Evolutionary conservation across 257 asterid genomes (phyloP), one percentile per base, ranked within the genome.

Genomic region (Henckelia pumila): DNA sequence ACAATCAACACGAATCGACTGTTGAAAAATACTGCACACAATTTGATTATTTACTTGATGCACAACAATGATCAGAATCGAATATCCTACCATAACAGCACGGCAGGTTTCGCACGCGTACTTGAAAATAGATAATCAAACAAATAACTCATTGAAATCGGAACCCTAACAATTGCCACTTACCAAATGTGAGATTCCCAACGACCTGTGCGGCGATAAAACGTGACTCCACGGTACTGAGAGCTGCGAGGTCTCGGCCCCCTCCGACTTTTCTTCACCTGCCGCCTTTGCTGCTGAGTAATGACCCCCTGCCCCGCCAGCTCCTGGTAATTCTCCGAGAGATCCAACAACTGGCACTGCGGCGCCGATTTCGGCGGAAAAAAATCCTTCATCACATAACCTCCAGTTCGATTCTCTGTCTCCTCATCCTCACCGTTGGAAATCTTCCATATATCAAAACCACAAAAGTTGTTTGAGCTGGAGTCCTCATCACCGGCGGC

Each of bases 131-230:
- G 13, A 59, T 22, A n/a, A 21, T 14, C 6, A 53, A 32, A 10
- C 8, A 21, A 16, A 33, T 35, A 20, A 7, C 11, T 11, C 26
- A 19, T 23, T 11, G n/a, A 47, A 16, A 17, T 17, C 17, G 21
- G 55, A 7, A 13, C 32, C 22, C 14, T 21, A n/a, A 30, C 49
- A 37, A 44, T 33, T 47, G 19, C 19, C 6, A 62, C 73, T 59
- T 57, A 93, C 99, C 99, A 93, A 82, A 93, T 93, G 84, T 93
- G 99, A 64, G 99, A 93, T 75, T 93, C 99, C 99, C 99, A 93
- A 77, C 99, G 81, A 30, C 96, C 97, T 30, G 99, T 93, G 61
- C 99, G 86, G 40, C 99, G 95, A 64, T 93, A 93, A 78, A 93
- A 93, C 0, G 99, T 93, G 75, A 93, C 99, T 30, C 99, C 99